phyloP scores from a whole-genome alignment of 805 yeast genomes.

The Kluyveromyces siamensis region DNA sequence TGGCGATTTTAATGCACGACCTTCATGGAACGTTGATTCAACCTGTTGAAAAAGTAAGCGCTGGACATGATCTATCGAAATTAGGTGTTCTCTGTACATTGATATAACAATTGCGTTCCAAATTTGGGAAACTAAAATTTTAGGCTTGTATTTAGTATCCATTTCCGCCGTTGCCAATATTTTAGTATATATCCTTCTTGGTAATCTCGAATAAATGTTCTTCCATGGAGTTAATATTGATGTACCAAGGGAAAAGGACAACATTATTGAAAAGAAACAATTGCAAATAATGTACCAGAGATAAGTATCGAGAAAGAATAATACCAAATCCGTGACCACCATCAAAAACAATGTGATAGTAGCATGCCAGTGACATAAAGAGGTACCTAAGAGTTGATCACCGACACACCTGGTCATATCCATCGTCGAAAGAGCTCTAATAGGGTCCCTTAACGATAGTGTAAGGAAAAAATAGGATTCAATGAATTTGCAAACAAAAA shows the following conservation, averaged over 20 bases:
- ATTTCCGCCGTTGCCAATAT: conserved; percentile 44
- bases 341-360: conserved; percentile 44
- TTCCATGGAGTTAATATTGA: conserved; percentile 89
- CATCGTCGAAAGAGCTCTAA: conserved; percentile 56
- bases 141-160: conserved; percentile 41
- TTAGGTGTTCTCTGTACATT: conserved; percentile 71
- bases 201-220: conserved; percentile 65
- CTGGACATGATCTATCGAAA: conserved; percentile 65
- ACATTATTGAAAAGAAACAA: conserved; percentile 59
- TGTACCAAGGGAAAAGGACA: conserved; percentile 66
- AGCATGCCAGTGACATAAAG: conserved; percentile 51
- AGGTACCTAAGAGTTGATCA: conserved; percentile 44
- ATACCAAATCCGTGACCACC: conserved; percentile 50
- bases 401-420: conserved; percentile 50
- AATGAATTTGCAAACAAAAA: conserved; percentile 56
- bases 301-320: conserved; percentile 75
- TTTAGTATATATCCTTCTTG: conserved; percentile 67
- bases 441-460: conserved; percentile 61
- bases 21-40: conserved; percentile 28
- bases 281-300: conserved; percentile 81
- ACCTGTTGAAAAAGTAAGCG: conserved; percentile 52
- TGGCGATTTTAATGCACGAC: conserved; percentile 53
- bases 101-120: conserved; percentile 84
- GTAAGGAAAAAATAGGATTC: conserved; percentile 78
- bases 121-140: conserved; percentile 52